Percentiles rank a stretch among this genome's conserved stretches.
Evolutionary conservation across 768 basidiomycete species (phyloP).

Genomic region (Boletus subparvulus): DNA sequence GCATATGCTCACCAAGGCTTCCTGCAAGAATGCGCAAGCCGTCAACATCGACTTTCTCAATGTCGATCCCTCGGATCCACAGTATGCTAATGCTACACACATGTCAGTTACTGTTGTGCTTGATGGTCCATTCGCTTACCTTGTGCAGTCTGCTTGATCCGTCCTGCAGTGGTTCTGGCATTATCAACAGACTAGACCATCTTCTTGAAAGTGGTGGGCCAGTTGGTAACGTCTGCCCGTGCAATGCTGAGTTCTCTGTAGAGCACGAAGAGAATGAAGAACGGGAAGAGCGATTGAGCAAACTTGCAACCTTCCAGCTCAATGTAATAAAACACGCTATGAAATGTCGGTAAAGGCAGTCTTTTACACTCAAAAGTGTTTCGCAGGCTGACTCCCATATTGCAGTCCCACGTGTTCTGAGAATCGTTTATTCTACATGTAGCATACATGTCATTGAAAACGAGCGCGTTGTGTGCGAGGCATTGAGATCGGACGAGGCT

Average conservation of each 20-base stretch:
- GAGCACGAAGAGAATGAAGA: conserved; percentile 58
- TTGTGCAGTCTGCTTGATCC: conserved; percentile 80
- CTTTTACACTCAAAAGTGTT: not conserved
- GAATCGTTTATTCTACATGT: conserved; percentile 98
- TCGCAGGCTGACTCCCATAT: conserved; percentile 6
- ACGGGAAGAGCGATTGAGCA: conserved; percentile 70
- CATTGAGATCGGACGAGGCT: conserved; percentile 73
- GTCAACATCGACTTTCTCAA: conserved; percentile 82
- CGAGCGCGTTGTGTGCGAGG: conserved; percentile 82
- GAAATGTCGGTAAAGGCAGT: conserved; percentile 61
- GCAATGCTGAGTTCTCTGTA: conserved; percentile 22
- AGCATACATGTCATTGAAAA: conserved; percentile 90
- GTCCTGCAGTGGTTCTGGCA: conserved; percentile 94
- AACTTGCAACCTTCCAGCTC: conserved; percentile 86
- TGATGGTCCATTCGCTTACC: not conserved
- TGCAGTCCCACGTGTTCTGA: conserved; percentile 70
- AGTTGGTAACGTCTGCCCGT: not conserved
- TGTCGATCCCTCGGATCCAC: conserved; percentile 62
- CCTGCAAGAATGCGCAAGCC: conserved; percentile 76
- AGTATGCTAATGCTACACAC: conserved; percentile 72
- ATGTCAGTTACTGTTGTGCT: conserved; percentile 56
- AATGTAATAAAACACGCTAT: conserved; percentile 93
- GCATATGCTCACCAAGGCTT: conserved; percentile 81
- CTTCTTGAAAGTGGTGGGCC: conserved; percentile 68
- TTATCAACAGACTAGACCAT: conserved; percentile 86